Conservation (phyloP, 306 rosid species). For the Geum urbanum region DNA sequence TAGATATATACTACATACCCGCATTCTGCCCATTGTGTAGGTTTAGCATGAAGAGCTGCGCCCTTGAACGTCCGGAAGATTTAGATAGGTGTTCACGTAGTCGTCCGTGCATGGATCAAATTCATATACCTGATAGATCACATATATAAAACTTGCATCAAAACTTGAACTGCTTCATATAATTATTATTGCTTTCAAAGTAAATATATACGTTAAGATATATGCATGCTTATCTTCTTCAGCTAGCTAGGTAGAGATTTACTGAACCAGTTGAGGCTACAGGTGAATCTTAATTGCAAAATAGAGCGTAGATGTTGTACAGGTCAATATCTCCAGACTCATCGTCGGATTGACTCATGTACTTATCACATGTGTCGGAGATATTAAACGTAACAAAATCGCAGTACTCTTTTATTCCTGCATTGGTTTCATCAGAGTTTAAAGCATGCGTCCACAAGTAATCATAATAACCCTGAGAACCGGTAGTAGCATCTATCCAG, state of each 20-base stretch:
- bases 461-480: conserved; percentile 38
- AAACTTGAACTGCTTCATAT: not conserved
- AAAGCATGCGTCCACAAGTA: conserved; percentile 50
- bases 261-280: conserved; percentile 24
- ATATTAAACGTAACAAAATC: conserved; percentile 23
- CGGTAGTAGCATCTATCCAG: conserved; percentile 48
- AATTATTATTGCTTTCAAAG: too few species aligned
- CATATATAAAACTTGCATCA: not conserved
- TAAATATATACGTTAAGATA: too few species aligned
- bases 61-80: conserved; percentile 48
- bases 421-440: conserved; percentile 46
- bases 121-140: conserved; percentile 20
- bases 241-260: conserved; percentile 18
- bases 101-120: conserved; percentile 48
- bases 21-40: conserved; percentile 44
- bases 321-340: conserved; percentile 33
- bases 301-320: conserved; percentile 46
- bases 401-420: conserved; percentile 37
- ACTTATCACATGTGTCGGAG: conserved; percentile 28
- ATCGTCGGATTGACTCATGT: not conserved
- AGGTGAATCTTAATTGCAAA: conserved; percentile 20
- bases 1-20: conserved; percentile 28
- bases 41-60: conserved; percentile 46
- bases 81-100: conserved; percentile 40
- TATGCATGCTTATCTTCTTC: too few species aligned